Base-by-base conservation (phyloP, 352 stramenopile species). In the Blastocystis sp. region DNA sequence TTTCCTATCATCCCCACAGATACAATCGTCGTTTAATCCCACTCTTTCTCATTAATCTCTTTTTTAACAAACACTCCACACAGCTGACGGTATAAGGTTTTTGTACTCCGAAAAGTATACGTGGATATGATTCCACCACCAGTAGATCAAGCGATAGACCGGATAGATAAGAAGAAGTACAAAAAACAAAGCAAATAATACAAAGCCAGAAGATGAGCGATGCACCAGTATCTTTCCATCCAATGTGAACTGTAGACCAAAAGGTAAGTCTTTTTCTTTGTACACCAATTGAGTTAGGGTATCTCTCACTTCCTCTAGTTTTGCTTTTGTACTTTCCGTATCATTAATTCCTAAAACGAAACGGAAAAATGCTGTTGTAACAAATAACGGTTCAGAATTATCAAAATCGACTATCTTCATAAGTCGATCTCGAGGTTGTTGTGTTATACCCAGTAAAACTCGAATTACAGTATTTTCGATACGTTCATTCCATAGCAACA, bases 41-140 rank as follows among this genome's bases (percentile, higher is more conserved):
- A 34, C 18, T 37, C n/a, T 37, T 8, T 37, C 56, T 16, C 64
- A 55, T 55, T 78, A 3, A 6, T 16, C 7, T 78, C 16, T 78
- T 78, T 78, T 3, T 53, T 41, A 78, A 78, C 66, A 78, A 78
- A 78, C 66, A 78, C 5, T 16, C 50, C 30, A 55, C 66, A 54
- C 30, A 75, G 45, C 26, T 53, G 20, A 41, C 30, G 13, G 64
- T 75, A 53, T 41, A 78, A 66, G 16, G n/a, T 66, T 66, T 66
- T 37, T 66, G 16, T 66, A n/a, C 16, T 66, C 50, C 6, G 30
- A 54, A 78, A 34, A n/a, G 45, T 26, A 39, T 75, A 47, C 7
- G 45, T 41, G 64, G 16, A 47, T 34, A 7, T 75, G 64, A 1
- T 75, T 75, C 66, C 66, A 53, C 26, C 26, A 55, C 43, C 50